Conservation (phyloP, 1,284 basidiomycete genomes). For the Austroboletus olivaceoglutinosus region DNA sequence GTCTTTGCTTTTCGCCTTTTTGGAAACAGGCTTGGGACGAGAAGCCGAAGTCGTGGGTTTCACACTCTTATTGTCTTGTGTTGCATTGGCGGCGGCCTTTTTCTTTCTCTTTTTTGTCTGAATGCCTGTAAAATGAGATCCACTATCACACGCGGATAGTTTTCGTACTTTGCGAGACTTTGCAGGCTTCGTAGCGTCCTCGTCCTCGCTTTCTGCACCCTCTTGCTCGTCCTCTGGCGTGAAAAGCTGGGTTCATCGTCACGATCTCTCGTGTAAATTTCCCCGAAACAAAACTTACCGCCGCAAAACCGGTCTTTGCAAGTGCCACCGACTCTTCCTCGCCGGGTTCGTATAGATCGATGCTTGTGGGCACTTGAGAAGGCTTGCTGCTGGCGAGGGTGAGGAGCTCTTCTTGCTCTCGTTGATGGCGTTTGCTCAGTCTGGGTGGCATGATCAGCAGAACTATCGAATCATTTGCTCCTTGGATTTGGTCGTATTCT, state of each 20-base stretch:
- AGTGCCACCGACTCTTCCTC: constrained; percentile 28
- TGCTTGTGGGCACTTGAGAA: constrained; percentile 16
- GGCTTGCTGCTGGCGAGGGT: constrained; percentile 40
- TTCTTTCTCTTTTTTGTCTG: constrained; percentile 58
- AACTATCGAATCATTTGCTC: constrained; percentile 7
- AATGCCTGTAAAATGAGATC: constrained; percentile 1
- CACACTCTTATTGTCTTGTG: constrained; percentile 14
- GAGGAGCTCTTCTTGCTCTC: constrained; percentile 77
- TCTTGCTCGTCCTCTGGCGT: constrained; percentile 39
- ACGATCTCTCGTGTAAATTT: constrained; percentile 10
- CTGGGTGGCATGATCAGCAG: constrained; percentile 57
- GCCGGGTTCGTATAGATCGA: constrained; percentile 24
- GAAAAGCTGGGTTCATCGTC: constrained; percentile 32
- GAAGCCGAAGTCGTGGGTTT: constrained; percentile 6
- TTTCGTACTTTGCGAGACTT: constrained; percentile 47
- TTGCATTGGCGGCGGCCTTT: constrained; percentile 27
- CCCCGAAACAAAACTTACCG: constrained; percentile 41
- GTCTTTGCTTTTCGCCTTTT: constrained; percentile 61
- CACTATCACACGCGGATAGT: background rate
- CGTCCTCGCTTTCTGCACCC: constrained; percentile 31
- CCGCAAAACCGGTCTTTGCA: constrained; percentile 49
- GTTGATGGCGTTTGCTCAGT: constrained; percentile 82
- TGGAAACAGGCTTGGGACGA: constrained; percentile 35
- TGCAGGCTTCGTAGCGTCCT: constrained; percentile 24
- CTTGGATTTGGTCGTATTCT: background rate